These are phyloP conservation scores for Eutrema salsugineum DNA, from an alignment of 441 rosid genomes.

Conservation along the genomic window DNA sequence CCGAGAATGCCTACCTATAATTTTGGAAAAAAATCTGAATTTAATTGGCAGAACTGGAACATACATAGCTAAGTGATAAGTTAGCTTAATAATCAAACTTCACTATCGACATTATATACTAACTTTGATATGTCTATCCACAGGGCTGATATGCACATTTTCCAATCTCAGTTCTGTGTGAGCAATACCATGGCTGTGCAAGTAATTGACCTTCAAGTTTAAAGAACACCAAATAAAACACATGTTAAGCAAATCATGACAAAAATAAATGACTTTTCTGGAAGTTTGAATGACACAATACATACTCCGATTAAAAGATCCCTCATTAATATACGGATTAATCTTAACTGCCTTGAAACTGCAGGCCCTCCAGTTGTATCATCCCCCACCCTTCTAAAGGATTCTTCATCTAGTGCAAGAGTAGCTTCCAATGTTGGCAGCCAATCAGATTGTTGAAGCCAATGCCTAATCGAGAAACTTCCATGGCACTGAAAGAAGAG, in stretches of 20 bases:
- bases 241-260: constrained; percentile 5
- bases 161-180: constrained; percentile 97
- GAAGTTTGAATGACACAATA: constrained; percentile 1
- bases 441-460: constrained; percentile 96
- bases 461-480: constrained; percentile 90
- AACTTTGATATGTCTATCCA: constrained; percentile 95
- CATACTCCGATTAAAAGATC: constrained; percentile 96
- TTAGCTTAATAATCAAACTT: background rate
- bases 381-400: constrained; percentile 84
- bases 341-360: constrained; percentile 78
- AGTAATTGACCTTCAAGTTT: constrained; percentile 76
- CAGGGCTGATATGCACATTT: constrained; percentile 94
- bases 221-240: constrained; percentile 14
- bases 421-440: constrained; percentile 97
- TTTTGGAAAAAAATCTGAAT: constrained; percentile 6
- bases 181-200: constrained; percentile 97
- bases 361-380: constrained; percentile 96
- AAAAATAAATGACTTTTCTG: background rate
- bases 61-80: background rate
- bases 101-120: constrained; percentile 17
- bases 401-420: constrained; percentile 93
- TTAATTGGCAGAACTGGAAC: background rate
- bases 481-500: constrained; percentile 73
- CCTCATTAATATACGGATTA: constrained; percentile 78
- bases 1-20: constrained; percentile 87